Base-by-base conservation (phyloP, 257 asterid genomes). In the Lithospermum erythrorhizon region DNA sequence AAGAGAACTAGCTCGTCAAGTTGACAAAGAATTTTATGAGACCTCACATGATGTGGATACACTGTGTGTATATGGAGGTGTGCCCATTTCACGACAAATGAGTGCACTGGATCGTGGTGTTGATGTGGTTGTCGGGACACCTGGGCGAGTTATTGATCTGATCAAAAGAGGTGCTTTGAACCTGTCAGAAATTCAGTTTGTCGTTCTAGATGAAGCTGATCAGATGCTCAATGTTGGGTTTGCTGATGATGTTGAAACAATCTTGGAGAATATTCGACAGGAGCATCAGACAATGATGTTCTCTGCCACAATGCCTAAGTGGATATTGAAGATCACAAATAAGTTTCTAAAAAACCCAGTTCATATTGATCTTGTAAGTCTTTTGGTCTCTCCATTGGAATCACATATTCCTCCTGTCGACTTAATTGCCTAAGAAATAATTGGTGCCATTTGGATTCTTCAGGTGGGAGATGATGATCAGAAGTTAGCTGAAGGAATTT, bases 161-260 rank as follows among this genome's bases (percentile, higher is more conserved):
- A 73, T 88, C 30, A 81, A 84, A 72, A 94, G 98, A 64, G 95
- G 98, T 49, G 54, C 95, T 41, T 70, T 91, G 78, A 74, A 81
- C 70, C 72, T 91, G 60, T 45, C 84, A 0, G 87, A 88, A 69
- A 84, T 91, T 49, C 78, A 83, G 73, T 91, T 86, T 69, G 86
- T 86, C 59, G 94, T 91, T 71, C 87, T 91, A 51, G 96, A 91
- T 72, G 98, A 91, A 76, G 96, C 95, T 62, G 98, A 91, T 78
- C 96, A 91, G 77, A 91, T 91, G 96, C 98, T 91, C 72, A 91
- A 86, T 47, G 96, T 91, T 57, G 98, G 98, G n/a, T 91, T 91
- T 61, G 95, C 95, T 1, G 98, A 91, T 3, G 95, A 81, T 73
- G 98, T 91, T 55, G 96, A 91, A 83, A 75, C 77, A 55, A 91